These are phyloP conservation scores for Huntiella abstrusa DNA, from an alignment of 2,329 filamentous ascomycete genomes.

Conservation along the genomic window DNA sequence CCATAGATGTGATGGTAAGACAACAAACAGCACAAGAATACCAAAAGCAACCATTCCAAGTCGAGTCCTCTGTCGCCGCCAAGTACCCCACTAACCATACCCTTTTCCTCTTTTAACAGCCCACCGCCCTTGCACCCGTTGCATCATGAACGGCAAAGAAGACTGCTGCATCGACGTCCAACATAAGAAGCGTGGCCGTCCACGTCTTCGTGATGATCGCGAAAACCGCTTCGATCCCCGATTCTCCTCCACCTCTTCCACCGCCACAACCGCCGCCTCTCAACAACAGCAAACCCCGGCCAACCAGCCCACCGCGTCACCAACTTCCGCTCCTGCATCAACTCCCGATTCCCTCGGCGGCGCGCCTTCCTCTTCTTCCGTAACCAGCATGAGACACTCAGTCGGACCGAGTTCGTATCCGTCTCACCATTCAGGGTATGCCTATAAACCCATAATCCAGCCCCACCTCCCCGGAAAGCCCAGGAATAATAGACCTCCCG, in stretches of 20 bases:
- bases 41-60: background rate
- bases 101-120: constrained; percentile 24
- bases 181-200: constrained; percentile 68
- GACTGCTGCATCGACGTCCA: constrained; percentile 67
- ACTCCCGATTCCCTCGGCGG: background rate
- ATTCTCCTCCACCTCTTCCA: constrained; percentile 20
- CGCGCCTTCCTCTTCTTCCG: no score
- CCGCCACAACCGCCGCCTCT: constrained; percentile 12
- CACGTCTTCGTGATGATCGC: constrained; percentile 54
- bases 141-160: constrained; percentile 60
- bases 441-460: background rate
- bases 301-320: no score
- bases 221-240: constrained; percentile 38
- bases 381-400: constrained; percentile 7
- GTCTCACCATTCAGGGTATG: constrained; percentile 21
- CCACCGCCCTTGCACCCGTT: constrained; percentile 61
- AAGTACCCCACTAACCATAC: background rate
- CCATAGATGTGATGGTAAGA: background rate
- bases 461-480: background rate
- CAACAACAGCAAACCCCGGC: no score
- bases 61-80: no score
- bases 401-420: constrained; percentile 8
- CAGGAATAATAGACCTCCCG: constrained; percentile 22
- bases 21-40: background rate
- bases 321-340: no score